Conservation (phyloP, 2,329 filamentous ascomycete species). For the Claviceps digitariae region DNA sequence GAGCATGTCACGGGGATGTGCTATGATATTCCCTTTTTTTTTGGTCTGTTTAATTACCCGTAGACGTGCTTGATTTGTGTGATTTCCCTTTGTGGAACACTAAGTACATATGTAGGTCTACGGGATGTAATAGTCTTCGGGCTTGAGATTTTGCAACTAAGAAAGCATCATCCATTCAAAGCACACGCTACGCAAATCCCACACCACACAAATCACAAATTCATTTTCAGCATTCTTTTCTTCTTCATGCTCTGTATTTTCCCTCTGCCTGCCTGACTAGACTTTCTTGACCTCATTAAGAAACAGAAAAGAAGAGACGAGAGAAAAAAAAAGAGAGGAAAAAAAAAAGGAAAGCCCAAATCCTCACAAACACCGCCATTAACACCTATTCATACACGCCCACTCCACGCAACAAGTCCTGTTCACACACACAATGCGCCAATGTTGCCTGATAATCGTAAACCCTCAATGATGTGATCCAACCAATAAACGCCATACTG, state of each 20-base stretch:
- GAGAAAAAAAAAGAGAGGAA: neutral
- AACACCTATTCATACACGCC: neutral
- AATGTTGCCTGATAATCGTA: neutral
- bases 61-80: too few species aligned
- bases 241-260: neutral
- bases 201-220: neutral
- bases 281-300: neutral
- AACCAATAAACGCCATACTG: neutral
- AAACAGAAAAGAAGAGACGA: neutral
- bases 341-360: neutral
- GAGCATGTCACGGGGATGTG: neutral
- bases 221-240: neutral
- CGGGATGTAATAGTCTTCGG: too few species aligned
- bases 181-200: neutral
- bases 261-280: too few species aligned
- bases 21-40: too few species aligned
- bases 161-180: neutral
- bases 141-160: too few species aligned
- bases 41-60: neutral
- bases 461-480: neutral
- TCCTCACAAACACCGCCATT: neutral
- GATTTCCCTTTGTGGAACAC: too few species aligned
- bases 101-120: too few species aligned
- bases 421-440: too few species aligned
- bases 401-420: neutral